Conservation (phyloP, 129 eudicot genomes). For the Centella asiatica region DNA sequence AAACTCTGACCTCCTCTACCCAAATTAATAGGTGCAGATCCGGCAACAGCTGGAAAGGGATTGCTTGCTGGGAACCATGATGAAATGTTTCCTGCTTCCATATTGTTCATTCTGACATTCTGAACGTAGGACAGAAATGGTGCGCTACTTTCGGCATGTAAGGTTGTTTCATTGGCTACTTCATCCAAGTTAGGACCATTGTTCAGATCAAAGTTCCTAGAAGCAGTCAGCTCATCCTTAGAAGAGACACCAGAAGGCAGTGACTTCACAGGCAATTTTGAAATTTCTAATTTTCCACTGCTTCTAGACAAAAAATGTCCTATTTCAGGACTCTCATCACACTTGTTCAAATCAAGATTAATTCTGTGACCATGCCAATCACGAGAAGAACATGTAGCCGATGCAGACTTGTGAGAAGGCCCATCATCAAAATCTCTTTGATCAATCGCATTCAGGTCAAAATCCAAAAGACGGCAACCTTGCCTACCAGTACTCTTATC, state of each 20-base stretch:
- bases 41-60: constrained; percentile 34
- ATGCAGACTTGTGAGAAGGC: constrained; percentile 15
- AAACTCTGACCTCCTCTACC: constrained; percentile 39
- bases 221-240: constrained; percentile 20
- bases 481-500: constrained; percentile 26
- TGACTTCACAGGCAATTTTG: constrained; percentile 16
- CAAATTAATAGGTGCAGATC: constrained; percentile 33
- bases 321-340: constrained; percentile 51
- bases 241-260: constrained; percentile 22
- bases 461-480: constrained; percentile 40
- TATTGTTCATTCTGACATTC: constrained; percentile 37
- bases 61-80: constrained; percentile 60
- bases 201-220: constrained; percentile 62
- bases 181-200: constrained; percentile 75
- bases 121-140: constrained; percentile 25
- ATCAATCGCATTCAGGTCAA: constrained; percentile 55
- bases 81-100: constrained; percentile 37
- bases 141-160: constrained; percentile 15
- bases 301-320: constrained; percentile 31
- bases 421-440: constrained; percentile 35
- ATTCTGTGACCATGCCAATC: constrained; percentile 33
- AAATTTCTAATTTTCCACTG: constrained; percentile 16
- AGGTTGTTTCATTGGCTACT: constrained; percentile 16
- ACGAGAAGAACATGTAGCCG: background rate
- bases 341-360: constrained; percentile 57